phyloP scores from a whole-genome alignment of 805 yeast species.

The Lipomyces yamadae region DNA sequence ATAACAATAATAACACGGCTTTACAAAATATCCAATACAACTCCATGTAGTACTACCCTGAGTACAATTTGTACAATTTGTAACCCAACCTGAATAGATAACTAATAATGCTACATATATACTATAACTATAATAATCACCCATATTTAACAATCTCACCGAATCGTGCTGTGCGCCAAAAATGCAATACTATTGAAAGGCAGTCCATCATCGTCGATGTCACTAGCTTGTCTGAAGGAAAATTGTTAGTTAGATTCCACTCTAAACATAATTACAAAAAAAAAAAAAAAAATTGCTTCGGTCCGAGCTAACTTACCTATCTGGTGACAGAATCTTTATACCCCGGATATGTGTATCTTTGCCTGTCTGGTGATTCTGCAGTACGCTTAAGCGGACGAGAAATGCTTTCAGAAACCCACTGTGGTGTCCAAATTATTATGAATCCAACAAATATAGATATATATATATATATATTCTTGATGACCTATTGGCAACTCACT shows the following conservation, averaged over 20 bases:
- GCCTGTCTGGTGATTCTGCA: constrained; percentile 90
- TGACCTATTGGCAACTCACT: constrained; percentile 38
- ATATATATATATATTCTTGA: not conserved
- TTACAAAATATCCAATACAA: not conserved
- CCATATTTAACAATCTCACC: constrained; percentile 15
- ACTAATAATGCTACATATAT: not conserved
- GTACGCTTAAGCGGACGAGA: constrained; percentile 62
- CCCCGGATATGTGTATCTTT: constrained; percentile 91
- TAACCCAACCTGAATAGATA: not conserved
- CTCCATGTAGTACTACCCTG: not conserved
- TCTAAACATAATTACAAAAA: too few relatives aligned
- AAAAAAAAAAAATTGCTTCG: not conserved
- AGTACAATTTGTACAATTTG: not conserved
- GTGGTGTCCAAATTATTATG: not conserved
- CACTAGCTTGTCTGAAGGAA: not conserved
- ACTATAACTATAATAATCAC: too few relatives aligned
- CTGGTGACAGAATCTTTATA: constrained; percentile 61
- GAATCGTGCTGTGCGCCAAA: constrained; percentile 42
- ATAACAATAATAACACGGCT: too few relatives aligned
- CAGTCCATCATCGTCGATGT: constrained; percentile 37
- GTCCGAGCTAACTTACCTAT: constrained; percentile 40
- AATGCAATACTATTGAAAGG: constrained; percentile 42
- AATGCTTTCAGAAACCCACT: constrained; percentile 66
- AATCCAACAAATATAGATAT: not conserved
- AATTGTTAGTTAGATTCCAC: not conserved